A percentile compares a stretch with the other conserved stretches of the same genome.
phyloP scores from a whole-genome alignment of 352 stramenopile genomes.

The Phytophthora macrochlamydospora region DNA sequence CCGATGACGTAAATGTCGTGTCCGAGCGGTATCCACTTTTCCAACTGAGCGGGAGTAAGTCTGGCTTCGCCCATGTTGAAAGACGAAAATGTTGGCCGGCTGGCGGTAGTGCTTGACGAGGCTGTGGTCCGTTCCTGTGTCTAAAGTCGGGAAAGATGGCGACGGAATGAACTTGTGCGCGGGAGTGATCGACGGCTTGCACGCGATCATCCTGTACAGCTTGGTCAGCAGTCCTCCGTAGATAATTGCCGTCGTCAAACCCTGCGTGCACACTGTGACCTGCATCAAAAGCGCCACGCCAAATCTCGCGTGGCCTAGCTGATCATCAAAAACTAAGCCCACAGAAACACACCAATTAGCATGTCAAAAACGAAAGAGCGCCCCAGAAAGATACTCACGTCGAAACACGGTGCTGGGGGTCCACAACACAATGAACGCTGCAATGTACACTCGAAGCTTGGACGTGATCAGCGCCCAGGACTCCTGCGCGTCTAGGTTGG shows the following conservation, averaged over 20 bases:
- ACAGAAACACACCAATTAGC: slow-evolving; percentile 3
- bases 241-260: slow-evolving; percentile 68
- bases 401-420: slow-evolving; percentile 65
- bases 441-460: slow-evolving; percentile 75
- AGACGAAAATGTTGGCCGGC: slow-evolving; percentile 70
- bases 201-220: slow-evolving; percentile 32
- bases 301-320: slow-evolving; percentile 52
- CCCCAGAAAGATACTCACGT: slow-evolving; percentile 38
- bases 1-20: slow-evolving; percentile 89
- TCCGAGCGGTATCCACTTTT: slow-evolving; percentile 83
- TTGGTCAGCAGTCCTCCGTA: slow-evolving; percentile 60
- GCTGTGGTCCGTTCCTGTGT: slow-evolving; percentile 23
- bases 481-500: slow-evolving; percentile 69
- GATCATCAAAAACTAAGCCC: slow-evolving; percentile 46
- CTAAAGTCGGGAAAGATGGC: slow-evolving; percentile 36
- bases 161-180: slow-evolving; percentile 43
- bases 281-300: slow-evolving; percentile 69
- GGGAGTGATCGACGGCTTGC: slow-evolving; percentile 20
- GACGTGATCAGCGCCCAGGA: slow-evolving; percentile 64
- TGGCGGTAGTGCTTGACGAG: slow-evolving; percentile 45
- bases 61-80: slow-evolving; percentile 86
- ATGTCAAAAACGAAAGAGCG: neutral
- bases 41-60: slow-evolving; percentile 52
- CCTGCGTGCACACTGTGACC: slow-evolving; percentile 61
- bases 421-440: slow-evolving; percentile 74